A percentile compares a stretch with the other conserved stretches of the same genome.
These are phyloP conservation scores for Penicillium cinerascens DNA, from an alignment of 495 filamentous ascomycete genomes.

Conservation along the genomic window DNA sequence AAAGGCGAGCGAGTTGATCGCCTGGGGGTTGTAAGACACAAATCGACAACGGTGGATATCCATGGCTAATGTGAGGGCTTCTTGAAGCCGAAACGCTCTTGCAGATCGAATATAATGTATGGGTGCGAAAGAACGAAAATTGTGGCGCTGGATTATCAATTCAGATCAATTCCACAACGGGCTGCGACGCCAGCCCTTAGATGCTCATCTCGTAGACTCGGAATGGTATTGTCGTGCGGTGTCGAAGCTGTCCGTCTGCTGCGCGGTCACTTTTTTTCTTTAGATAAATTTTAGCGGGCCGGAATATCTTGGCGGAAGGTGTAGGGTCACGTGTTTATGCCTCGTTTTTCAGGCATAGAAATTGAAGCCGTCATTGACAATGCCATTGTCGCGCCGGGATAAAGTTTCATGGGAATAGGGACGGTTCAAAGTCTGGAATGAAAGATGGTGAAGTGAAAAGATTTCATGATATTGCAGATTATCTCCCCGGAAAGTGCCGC, in stretches of 20 bases:
- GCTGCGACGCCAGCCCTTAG: conserved; percentile 29
- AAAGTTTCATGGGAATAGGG: not conserved
- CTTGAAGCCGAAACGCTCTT: conserved; percentile 17
- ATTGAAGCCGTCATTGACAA: not conserved
- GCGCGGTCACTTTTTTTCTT: conserved; percentile 28
- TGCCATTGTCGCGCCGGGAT: not conserved
- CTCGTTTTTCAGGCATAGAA: conserved; percentile 6
- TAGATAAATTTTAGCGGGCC: conserved; percentile 36
- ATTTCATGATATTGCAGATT: too few relatives aligned
- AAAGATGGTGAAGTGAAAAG: too few relatives aligned
- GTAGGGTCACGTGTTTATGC: conserved; percentile 19
- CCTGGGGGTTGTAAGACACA: conserved; percentile 87
- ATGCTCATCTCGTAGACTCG: conserved; percentile 31
- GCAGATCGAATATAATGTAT: conserved; percentile 4
- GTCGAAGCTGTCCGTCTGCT: conserved; percentile 22
- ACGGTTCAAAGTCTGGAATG: not conserved
- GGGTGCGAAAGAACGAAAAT: conserved; percentile 9
- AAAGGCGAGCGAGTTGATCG: conserved; percentile 92
- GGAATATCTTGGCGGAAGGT: conserved; percentile 24
- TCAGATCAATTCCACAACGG: conserved; percentile 24
- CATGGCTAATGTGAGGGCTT: conserved; percentile 50
- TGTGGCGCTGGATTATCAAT: conserved; percentile 13
- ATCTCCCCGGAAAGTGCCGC: not conserved
- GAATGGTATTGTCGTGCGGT: conserved; percentile 11
- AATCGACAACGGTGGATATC: conserved; percentile 97